phyloP scores from a whole-genome alignment of 1,284 basidiomycete genomes.

The Meripilus lineatus region DNA sequence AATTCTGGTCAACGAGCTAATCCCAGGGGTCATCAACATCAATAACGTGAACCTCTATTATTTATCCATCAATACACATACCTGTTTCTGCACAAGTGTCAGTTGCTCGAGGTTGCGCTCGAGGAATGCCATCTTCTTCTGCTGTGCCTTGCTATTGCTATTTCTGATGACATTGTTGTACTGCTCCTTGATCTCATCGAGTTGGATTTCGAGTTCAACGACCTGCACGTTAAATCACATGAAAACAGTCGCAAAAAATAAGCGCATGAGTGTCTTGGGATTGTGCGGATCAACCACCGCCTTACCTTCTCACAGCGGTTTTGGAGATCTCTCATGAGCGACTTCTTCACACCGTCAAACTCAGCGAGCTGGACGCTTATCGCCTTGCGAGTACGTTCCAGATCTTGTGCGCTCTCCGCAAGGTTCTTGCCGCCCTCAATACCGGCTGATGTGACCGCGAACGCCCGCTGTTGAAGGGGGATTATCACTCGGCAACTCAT shows the following conservation, averaged over 20 bases:
- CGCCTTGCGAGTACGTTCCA: conserved; percentile 94
- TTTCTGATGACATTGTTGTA: conserved; percentile 98
- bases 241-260: not conserved
- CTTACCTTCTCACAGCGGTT: conserved; percentile 98
- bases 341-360: conserved; percentile 99
- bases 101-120: conserved; percentile 97
- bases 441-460: conserved; percentile 93
- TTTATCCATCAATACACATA: conserved; percentile 19
- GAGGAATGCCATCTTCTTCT: conserved; percentile 99
- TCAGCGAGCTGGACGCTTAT: conserved; percentile 97
- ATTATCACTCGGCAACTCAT: not conserved
- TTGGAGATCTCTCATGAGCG: conserved; percentile 96
- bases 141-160: conserved; percentile 96
- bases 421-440: conserved; percentile 96
- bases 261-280: too few relatives aligned
- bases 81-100: conserved; percentile 96
- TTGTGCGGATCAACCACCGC: too few relatives aligned
- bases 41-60: conserved; percentile 12
- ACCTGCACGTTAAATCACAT: conserved; percentile 52
- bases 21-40: conserved; percentile 10
- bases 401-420: conserved; percentile 93
- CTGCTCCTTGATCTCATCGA: conserved; percentile 98
- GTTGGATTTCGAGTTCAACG: conserved; percentile 97
- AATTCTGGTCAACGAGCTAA: conserved; percentile 98
- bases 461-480: conserved; percentile 69